These are phyloP conservation scores for Macrotyloma uniflorum DNA, from an alignment of 306 rosid species.

Conservation along the genomic window DNA sequence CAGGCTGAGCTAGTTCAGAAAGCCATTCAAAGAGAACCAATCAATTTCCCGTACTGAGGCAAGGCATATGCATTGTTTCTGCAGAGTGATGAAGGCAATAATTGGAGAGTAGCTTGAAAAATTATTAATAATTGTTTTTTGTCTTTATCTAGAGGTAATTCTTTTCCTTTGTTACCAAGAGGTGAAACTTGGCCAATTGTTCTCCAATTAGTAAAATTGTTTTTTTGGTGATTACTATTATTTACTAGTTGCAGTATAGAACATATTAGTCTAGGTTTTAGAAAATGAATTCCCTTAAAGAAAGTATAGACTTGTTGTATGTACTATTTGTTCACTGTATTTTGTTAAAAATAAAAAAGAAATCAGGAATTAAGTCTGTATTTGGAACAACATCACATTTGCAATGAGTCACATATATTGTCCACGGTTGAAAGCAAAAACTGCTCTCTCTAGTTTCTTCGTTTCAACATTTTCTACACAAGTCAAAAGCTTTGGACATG, in stretches of 20 bases:
- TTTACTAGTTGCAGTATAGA: not conserved
- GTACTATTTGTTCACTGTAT: not conserved
- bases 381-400: no score
- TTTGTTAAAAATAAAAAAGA: not conserved
- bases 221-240: not conserved
- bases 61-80: not conserved
- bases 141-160: no score
- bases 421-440: no score
- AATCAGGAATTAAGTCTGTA: no score
- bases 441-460: no score
- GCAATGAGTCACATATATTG: no score
- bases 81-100: conserved; percentile 21
- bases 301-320: not conserved
- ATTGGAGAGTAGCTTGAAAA: not conserved
- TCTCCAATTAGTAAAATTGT: not conserved
- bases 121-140: not conserved
- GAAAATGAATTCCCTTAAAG: not conserved
- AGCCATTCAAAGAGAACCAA: conserved; percentile 73
- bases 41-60: conserved; percentile 49
- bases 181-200: not conserved
- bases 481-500: no score
- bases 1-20: conserved; percentile 76
- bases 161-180: not conserved
- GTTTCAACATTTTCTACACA: no score
- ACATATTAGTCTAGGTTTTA: not conserved